Conservation (phyloP, 164 flowering plant species). For the grape (Vitis vinifera) region DNA sequence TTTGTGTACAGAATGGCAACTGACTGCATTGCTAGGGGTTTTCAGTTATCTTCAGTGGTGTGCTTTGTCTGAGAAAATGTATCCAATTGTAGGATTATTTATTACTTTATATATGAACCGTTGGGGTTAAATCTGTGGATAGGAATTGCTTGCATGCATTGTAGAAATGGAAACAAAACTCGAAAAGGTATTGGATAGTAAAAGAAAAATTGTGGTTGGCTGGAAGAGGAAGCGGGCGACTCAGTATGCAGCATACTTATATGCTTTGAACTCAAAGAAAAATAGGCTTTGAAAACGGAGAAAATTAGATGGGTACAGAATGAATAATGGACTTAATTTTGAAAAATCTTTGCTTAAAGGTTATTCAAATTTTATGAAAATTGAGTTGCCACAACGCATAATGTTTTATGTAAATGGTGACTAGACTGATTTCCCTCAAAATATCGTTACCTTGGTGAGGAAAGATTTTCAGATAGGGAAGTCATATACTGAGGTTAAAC, state of each 20-base stretch:
- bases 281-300: constrained; percentile 43
- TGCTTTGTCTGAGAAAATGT: no score
- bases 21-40: constrained; percentile 1
- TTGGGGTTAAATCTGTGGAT: constrained; percentile 25
- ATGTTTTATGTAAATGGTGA: constrained; percentile 63
- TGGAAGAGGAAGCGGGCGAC: constrained; percentile 64
- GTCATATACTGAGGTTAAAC: constrained; percentile 52
- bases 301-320: constrained; percentile 43
- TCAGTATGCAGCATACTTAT: constrained; percentile 22
- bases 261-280: constrained; percentile 26
- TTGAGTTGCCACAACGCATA: constrained; percentile 59
- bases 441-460: constrained; percentile 35
- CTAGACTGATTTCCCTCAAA: constrained; percentile 68
- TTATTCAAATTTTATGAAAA: constrained; percentile 66
- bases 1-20: no score
- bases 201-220: constrained; percentile 28
- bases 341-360: constrained; percentile 42
- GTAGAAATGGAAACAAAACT: constrained; percentile 62
- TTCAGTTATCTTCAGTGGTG: constrained; percentile 4
- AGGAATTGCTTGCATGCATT: constrained; percentile 39
- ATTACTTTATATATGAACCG: constrained; percentile 5
- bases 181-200: constrained; percentile 86
- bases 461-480: constrained; percentile 54
- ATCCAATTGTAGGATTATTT: constrained; percentile 1
- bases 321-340: constrained; percentile 15